These are phyloP conservation scores for Lasiodiplodia citricola DNA, from an alignment of 2,329 filamentous ascomycete genomes.

Conservation along the genomic window DNA sequence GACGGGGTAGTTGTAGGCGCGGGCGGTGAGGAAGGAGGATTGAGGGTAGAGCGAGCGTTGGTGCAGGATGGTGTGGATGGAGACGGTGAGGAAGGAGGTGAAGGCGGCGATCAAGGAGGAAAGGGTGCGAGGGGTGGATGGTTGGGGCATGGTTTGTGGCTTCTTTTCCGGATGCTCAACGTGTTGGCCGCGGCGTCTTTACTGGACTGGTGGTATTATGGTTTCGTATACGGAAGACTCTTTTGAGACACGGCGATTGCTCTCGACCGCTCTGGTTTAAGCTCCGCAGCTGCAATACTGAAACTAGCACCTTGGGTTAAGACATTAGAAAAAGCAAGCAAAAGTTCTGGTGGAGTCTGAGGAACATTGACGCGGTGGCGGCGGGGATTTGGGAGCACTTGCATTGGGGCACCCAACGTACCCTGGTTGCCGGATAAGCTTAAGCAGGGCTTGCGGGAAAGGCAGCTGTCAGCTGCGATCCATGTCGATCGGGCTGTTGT, in stretches of 20 bases:
- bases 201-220: not conserved
- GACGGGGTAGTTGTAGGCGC: slow-evolving; percentile 83
- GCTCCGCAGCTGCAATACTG: not conserved
- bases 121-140: slow-evolving; percentile 45
- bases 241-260: not conserved
- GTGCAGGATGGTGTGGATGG: slow-evolving; percentile 85
- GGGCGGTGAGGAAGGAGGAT: slow-evolving; percentile 76
- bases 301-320: not conserved
- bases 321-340: not conserved
- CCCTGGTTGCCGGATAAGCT: slow-evolving; percentile 5
- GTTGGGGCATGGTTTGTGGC: not conserved
- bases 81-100: slow-evolving; percentile 78
- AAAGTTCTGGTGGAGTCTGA: not conserved
- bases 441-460: slow-evolving; percentile 6
- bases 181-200: not conserved
- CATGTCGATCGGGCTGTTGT: slow-evolving; percentile 16
- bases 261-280: not conserved
- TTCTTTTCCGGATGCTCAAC: too few relatives aligned
- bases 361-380: slow-evolving; percentile 3
- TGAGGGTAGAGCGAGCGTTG: slow-evolving; percentile 80
- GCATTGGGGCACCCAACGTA: not conserved
- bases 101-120: slow-evolving; percentile 70
- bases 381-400: not conserved
- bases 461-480: slow-evolving; percentile 1
- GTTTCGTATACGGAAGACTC: not conserved